These are phyloP conservation scores for Sechiopsis laciniata DNA, from an alignment of 306 rosid genomes.

Conservation along the genomic window DNA sequence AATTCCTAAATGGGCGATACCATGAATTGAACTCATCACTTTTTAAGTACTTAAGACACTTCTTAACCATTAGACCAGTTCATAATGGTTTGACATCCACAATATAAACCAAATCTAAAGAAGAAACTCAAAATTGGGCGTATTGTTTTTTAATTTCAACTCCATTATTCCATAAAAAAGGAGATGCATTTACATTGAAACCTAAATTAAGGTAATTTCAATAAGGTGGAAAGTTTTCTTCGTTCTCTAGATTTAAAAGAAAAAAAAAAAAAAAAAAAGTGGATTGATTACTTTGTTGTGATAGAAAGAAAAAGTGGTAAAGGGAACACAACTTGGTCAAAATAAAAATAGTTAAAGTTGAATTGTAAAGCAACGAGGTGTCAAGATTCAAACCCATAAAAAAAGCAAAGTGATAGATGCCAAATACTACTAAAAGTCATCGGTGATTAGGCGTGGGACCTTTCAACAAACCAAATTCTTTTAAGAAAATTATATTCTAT, in stretches of 20 bases:
- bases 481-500: no score
- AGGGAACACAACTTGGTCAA: slow-evolving; percentile 19
- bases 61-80: no score
- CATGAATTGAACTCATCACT: no score
- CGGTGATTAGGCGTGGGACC: slow-evolving; percentile 9
- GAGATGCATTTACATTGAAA: neutral
- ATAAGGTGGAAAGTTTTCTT: slow-evolving; percentile 5
- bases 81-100: neutral
- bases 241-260: neutral
- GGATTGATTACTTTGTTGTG: slow-evolving; percentile 4
- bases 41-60: no score
- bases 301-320: neutral
- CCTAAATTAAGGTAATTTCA: neutral
- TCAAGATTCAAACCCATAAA: slow-evolving; percentile 16
- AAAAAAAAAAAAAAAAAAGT: neutral
- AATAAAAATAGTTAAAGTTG: slow-evolving; percentile 8
- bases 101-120: neutral
- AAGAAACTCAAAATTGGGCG: neutral
- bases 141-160: neutral
- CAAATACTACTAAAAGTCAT: slow-evolving; percentile 11
- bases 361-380: slow-evolving; percentile 13
- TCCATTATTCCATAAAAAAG: neutral
- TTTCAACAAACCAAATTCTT: neutral
- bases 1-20: no score
- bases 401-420: slow-evolving; percentile 21